Conservation (phyloP, 768 basidiomycete species). For the Boletus bicolor region DNA sequence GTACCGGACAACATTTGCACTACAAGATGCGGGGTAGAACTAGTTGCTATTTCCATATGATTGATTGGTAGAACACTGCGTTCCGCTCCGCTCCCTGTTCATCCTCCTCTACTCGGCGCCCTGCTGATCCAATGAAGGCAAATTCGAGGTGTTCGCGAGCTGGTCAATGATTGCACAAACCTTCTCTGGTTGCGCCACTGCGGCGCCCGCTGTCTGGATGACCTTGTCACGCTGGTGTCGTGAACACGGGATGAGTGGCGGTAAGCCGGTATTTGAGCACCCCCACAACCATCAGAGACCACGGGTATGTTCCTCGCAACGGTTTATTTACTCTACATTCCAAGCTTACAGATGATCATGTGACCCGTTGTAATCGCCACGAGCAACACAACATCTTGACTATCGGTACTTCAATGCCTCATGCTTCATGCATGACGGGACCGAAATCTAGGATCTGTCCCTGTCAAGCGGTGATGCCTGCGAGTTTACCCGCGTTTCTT, state of each 20-base stretch:
- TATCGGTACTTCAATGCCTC: neutral
- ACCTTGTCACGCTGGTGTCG: neutral
- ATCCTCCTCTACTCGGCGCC: neutral
- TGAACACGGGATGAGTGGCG: neutral
- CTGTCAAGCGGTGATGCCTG: neutral
- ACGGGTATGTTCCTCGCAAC: neutral
- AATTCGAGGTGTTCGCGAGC: neutral
- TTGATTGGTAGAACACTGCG: neutral
- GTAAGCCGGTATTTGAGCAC: neutral
- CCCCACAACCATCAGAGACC: neutral
- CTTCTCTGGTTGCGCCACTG: neutral
- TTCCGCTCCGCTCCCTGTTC: neutral
- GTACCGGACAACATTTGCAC: constrained; percentile 5
- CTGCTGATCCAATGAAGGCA: neutral
- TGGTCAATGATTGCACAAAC: neutral
- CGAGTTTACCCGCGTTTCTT: neutral
- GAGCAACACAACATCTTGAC: constrained; percentile 1
- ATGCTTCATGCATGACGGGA: neutral
- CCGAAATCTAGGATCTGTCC: neutral
- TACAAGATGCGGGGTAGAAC: neutral
- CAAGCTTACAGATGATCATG: neutral
- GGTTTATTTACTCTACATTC: neutral
- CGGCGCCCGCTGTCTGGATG: neutral
- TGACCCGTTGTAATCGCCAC: neutral
- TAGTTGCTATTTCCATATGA: constrained; percentile 1